phyloP scores from a whole-genome alignment of 1,284 basidiomycete genomes.

The Porogramme epimiltina region DNA sequence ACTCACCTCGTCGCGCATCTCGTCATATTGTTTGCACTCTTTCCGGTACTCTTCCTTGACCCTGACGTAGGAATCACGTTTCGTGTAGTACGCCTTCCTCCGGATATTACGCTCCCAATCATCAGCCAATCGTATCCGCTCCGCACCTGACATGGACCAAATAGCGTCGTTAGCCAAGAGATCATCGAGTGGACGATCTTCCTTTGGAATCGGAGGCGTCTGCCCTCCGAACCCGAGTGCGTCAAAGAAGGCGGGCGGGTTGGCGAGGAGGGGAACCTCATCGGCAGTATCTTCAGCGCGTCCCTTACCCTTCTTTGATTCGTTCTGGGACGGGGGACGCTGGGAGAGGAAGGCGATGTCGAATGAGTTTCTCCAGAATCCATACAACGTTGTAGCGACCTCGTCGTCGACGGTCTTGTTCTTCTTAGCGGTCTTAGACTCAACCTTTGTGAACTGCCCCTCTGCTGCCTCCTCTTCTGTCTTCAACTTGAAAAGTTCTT shows the following conservation, averaged over 20 bases:
- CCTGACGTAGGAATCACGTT: slow-evolving; percentile 38
- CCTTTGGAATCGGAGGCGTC: slow-evolving; percentile 20
- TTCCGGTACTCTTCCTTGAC: slow-evolving; percentile 35
- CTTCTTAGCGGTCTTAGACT: slow-evolving; percentile 14
- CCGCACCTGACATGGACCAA: slow-evolving; percentile 31
- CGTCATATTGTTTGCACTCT: slow-evolving; percentile 31
- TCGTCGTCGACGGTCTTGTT: slow-evolving; percentile 9
- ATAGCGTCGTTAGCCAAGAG: slow-evolving; percentile 19
- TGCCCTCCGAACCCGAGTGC: slow-evolving; percentile 4
- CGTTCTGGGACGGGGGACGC: not conserved
- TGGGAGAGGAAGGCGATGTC: slow-evolving; percentile 15
- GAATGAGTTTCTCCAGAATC: slow-evolving; percentile 44
- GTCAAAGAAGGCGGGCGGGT: slow-evolving; percentile 26
- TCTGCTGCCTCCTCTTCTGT: slow-evolving; percentile 17
- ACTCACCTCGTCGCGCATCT: slow-evolving; percentile 39
- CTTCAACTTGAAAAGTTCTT: slow-evolving; percentile 6
- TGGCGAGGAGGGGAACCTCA: slow-evolving; percentile 1
- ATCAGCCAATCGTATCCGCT: slow-evolving; percentile 25
- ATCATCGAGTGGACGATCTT: slow-evolving; percentile 12
- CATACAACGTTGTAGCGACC: slow-evolving; percentile 35
- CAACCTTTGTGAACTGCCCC: slow-evolving; percentile 19
- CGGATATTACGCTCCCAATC: slow-evolving; percentile 29
- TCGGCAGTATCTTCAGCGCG: not conserved
- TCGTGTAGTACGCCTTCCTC: slow-evolving; percentile 31
- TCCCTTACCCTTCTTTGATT: slow-evolving; percentile 7